phyloP scores from a whole-genome alignment of 2,329 filamentous ascomycete genomes.

The Sporothrix inflata region DNA sequence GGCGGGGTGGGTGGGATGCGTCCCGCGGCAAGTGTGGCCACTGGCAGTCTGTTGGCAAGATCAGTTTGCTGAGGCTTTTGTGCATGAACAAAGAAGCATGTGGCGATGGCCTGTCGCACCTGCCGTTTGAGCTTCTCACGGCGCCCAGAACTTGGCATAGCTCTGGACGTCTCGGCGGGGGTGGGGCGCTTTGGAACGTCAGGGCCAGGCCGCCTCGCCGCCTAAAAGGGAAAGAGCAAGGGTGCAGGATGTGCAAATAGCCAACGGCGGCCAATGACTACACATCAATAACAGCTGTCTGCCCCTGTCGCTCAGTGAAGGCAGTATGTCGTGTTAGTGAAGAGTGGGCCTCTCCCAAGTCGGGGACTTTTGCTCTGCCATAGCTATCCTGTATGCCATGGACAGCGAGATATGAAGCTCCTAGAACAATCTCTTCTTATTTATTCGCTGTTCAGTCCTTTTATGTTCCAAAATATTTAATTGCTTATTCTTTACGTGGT shows the following conservation, averaged over 20 bases:
- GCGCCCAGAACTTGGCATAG: constrained; percentile 22
- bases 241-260: not conserved
- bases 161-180: constrained; percentile 11
- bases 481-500: too few species aligned
- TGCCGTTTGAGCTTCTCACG: constrained; percentile 6
- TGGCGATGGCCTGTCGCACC: constrained; percentile 13
- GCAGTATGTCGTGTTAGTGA: not conserved
- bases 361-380: too few species aligned
- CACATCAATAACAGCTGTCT: not conserved
- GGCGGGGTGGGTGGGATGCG: not conserved
- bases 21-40: too few species aligned
- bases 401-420: too few species aligned
- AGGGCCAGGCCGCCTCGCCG: not conserved
- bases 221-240: constrained; percentile 7
- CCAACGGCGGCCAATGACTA: not conserved
- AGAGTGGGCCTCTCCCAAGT: not conserved
- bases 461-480: too few species aligned
- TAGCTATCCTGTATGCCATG: too few species aligned
- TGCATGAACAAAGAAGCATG: not conserved
- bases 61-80: not conserved
- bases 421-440: too few species aligned
- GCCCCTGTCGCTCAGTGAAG: not conserved
- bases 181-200: constrained; percentile 2
- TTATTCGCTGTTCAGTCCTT: too few species aligned
- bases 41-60: not conserved